These are phyloP conservation scores for Oryza glaberrima DNA, from an alignment of 176 grass and related monocot species.

Conservation along the genomic window DNA sequence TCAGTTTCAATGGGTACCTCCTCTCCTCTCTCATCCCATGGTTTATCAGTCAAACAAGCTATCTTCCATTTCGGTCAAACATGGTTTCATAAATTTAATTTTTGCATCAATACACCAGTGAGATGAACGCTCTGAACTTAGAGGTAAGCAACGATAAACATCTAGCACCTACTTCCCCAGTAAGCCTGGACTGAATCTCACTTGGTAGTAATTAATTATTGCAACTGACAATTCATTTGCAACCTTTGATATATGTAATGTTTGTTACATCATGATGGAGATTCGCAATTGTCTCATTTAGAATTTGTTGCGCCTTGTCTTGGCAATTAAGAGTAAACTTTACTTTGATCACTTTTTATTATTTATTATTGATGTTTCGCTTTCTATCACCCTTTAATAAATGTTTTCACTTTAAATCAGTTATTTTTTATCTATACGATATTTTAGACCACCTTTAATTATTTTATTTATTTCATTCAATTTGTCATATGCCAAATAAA, in stretches of 20 bases:
- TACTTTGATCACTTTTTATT: too few relatives aligned
- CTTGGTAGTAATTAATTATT: not conserved
- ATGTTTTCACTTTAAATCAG: too few relatives aligned
- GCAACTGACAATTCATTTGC: not conserved
- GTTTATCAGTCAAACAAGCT: not conserved
- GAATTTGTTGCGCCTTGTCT: not conserved
- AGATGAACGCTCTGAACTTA: not conserved
- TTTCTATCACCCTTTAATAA: too few relatives aligned
- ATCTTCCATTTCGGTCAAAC: not conserved
- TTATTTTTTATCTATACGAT: too few relatives aligned
- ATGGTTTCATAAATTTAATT: not conserved
- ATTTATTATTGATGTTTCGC: too few relatives aligned
- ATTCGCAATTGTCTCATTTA: not conserved
- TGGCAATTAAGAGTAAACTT: too few relatives aligned
- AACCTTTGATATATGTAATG: not conserved
- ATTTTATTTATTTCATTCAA: too few relatives aligned
- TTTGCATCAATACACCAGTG: not conserved
- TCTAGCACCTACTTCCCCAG: not conserved
- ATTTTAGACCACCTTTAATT: too few relatives aligned
- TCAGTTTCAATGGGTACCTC: conserved; percentile 2
- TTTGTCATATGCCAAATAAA: too few relatives aligned
- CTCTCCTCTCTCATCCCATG: not conserved
- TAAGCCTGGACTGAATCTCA: not conserved
- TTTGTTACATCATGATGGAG: not conserved
- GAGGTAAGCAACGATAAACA: not conserved